phyloP scores from a whole-genome alignment of 352 stramenopile species.

The Phytophthora pisi region DNA sequence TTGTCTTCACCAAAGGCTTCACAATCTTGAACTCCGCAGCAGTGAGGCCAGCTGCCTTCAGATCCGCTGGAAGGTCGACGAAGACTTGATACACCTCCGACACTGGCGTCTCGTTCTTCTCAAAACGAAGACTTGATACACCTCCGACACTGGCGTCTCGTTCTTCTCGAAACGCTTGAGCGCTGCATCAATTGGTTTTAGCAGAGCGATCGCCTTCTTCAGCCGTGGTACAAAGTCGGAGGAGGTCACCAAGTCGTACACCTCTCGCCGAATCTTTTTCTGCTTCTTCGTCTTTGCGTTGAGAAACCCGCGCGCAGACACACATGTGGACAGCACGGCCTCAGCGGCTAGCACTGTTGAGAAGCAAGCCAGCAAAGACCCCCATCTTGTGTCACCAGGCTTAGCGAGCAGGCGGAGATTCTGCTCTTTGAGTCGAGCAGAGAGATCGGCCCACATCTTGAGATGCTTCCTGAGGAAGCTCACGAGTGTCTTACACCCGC shows the following conservation, averaged over 20 bases:
- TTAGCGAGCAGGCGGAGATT: neutral
- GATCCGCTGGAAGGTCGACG: neutral
- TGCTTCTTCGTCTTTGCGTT: neutral
- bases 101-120: neutral
- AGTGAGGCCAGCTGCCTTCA: neutral
- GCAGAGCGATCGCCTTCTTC: neutral
- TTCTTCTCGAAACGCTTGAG: neutral
- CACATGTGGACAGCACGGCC: neutral
- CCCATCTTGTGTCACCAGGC: neutral
- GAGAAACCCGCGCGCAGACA: neutral
- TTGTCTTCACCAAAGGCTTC: neutral
- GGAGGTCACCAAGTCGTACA: neutral
- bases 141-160: neutral
- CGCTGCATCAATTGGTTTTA: neutral
- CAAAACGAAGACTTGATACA: neutral
- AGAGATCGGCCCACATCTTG: neutral
- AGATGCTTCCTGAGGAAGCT: neutral
- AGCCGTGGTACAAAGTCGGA: neutral
- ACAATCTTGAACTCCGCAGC: neutral
- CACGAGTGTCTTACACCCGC: neutral
- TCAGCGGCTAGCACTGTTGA: neutral
- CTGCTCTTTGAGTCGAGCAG: neutral
- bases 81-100: neutral
- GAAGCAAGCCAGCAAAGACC: neutral
- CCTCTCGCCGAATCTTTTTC: neutral